These are phyloP conservation scores for Phytophthora hibernalis DNA, from an alignment of 352 stramenopile genomes.

Conservation along the genomic window DNA sequence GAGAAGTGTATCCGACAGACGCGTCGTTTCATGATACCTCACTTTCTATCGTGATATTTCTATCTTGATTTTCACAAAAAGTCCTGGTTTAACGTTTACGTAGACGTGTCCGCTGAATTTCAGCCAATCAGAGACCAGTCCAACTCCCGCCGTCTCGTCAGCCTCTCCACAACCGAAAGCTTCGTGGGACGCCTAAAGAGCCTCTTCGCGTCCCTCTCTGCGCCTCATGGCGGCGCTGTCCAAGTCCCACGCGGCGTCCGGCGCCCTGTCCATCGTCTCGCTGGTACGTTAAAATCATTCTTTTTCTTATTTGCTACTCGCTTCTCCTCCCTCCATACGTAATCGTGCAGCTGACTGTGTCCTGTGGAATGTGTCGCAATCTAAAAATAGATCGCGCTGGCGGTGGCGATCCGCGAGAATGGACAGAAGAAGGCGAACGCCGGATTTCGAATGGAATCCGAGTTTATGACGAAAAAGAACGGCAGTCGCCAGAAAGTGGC, in stretches of 20 bases:
- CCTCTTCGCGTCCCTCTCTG: not conserved
- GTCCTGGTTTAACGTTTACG: conserved; percentile 1
- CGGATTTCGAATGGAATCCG: conserved; percentile 58
- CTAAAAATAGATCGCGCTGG: conserved; percentile 53
- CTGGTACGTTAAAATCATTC: conserved; percentile 48
- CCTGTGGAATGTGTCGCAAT: conserved; percentile 12
- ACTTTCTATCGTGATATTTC: too few species aligned
- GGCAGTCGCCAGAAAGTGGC: conserved; percentile 70
- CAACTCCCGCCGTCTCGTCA: not conserved
- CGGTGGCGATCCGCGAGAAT: conserved; percentile 71
- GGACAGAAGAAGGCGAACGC: conserved; percentile 62
- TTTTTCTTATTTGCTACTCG: not conserved
- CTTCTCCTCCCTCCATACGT: not conserved
- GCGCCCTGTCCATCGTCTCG: conserved; percentile 48
- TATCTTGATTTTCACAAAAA: not conserved
- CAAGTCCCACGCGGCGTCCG: conserved; percentile 55
- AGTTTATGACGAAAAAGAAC: conserved; percentile 83
- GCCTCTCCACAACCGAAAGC: conserved; percentile 36
- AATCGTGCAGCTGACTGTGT: conserved; percentile 12
- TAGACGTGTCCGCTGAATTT: not conserved
- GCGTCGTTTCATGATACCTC: conserved; percentile 19
- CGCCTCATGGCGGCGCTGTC: conserved; percentile 74
- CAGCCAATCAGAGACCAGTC: not conserved
- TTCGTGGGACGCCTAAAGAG: conserved; percentile 2
- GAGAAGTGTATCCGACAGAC: conserved; percentile 4